Base-by-base conservation (phyloP, 2,329 filamentous ascomycete species). In the Aspergillus fischeri region DNA sequence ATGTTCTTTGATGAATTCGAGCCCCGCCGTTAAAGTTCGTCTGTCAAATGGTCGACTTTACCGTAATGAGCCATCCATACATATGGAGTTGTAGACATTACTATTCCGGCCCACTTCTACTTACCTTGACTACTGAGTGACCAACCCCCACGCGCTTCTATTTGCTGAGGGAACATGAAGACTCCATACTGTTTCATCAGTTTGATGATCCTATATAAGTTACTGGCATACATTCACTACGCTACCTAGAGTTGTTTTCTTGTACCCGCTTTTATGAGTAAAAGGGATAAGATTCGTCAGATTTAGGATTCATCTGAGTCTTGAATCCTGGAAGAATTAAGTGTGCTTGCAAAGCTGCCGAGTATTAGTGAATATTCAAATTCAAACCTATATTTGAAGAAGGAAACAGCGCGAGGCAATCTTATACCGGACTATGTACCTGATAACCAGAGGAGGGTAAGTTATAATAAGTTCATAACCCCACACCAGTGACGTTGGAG, bases 401-500 rank as follows among this genome's bases (percentile, higher is more conserved):
- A 10, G 32, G 32, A 38, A 38, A 38, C 32, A 7, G 32, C 5
- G 32, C 6, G 10, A 32, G 11, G 29, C 11, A 38, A 6, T 17
- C 32, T 17, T 38, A 7, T 38, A 17, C 5, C 5, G 6, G 6
- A 35, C 11, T 35, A 17, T 14, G 11, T 35, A 35, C 32, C 32
- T 35, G 14, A 35, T 35, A 35, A 38, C 14, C 32, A 7, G 14
- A 38, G 32, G 32, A 38, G 32, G 32, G 32, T 17, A 38, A 38
- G 32, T 38, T 35, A 35, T 38, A 32, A 11, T 32, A 38, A 38
- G 2, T 7, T 27, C 20, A 14, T 28, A 27, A 54, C 42, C 41
- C 52, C 52, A 21, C 52, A 32, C 38, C 38, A 29, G 55, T 50
- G 51, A 56, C 32, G 49, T 52, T 9, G 48, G 41, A 50, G 24